Base-by-base conservation (phyloP, 1,139 yeast species). In the Kodamaea sp. region DNA sequence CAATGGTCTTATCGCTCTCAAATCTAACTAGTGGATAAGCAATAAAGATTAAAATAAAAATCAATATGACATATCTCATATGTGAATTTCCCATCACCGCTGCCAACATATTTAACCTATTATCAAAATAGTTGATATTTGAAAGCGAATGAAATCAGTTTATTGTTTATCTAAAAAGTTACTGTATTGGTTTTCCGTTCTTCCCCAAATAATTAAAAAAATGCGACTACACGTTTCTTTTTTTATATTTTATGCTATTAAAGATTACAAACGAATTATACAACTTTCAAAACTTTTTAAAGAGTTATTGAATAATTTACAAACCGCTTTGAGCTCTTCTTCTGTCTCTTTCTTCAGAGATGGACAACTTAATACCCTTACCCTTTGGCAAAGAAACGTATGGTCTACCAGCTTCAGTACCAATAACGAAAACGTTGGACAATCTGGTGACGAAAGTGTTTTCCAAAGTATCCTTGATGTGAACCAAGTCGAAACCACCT, bases 291-390 rank as follows among this genome's bases (percentile, higher is more conserved):
- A 34, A 28, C 25, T 27, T 8, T 26, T 22, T 20, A 11, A 33
- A 15, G 20, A 15, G 20, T 15, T 31, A 34, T 26, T 40, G 34
- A 35, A 51, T 45, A 42, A 55, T 49, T 65, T 65, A 67, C 62
- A 70, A 64, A 58, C 73, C 74, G 41, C 52, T 70, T 73, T 81
- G 84, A 65, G 88, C 84, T 82, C 94, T 83, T 80, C 87, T 84
- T 84, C 95, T 85, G 90, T 92, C 98, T 81, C 98, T 90, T 84
- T 92, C 98, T 80, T 92, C 98, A 67, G 97, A 79, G 72, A 90
- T 89, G 64, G 96, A 74, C 70, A 92, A 84, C 81, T 90, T 92
- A 74, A 92, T 86, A 86, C 98, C 98, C 84, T 92, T 92, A 80
- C 97, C 97, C 90, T 89, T 92, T 81, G 98, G 98, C 75, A 92